Evolutionary conservation across 2,329 filamentous ascomycete species (phyloP), one percentile per base, ranked within the genome.

Genomic region (Aspergillus awamori): DNA sequence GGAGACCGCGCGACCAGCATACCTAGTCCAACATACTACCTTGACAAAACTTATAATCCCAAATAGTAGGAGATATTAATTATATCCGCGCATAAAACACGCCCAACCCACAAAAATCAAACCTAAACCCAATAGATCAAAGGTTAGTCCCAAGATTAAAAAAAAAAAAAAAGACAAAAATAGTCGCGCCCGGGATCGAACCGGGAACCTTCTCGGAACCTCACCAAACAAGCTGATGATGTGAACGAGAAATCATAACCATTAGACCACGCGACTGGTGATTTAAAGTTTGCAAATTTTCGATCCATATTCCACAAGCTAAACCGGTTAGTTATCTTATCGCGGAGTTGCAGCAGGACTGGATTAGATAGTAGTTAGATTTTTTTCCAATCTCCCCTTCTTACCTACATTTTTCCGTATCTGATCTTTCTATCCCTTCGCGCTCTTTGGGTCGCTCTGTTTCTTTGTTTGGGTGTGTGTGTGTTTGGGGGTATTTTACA

Each of bases 131-230:
- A 20, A 30, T 30, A 30, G 28, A 30, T 30, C 20, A 20, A 20
- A 20, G 2, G 2, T 20, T 20, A 20, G 20, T 20, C 20, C 20
- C 20, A 20, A 20, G 20, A 20, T 20, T 20, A 20, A 17, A 17
- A 17, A 30, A 30, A 17, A 17, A 17, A 28, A 52, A 8, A n/a
- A 62, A 64, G 65, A 57, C 3, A 39, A 53, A 39, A 60, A 24
- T 66, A 65, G 63, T 65, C 63, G 61, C 64, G 65, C 62, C 64
- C 64, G 65, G 67, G 63, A 67, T 69, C 64, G 67, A 69, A 68
- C 67, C 64, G 60, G 63, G 56, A 62, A 60, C 62, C 63, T 59
- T 63, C 60, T 62, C 59, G 61, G 63, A 60, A 62, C 63, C 53
- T 33, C 57, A 10, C 13, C 22, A 59, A 5, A 38, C 13, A 47